Evolutionary conservation across 768 basidiomycete genomes (phyloP), one percentile per base, ranked within the genome.

Genomic region (Amanita muscaria): DNA sequence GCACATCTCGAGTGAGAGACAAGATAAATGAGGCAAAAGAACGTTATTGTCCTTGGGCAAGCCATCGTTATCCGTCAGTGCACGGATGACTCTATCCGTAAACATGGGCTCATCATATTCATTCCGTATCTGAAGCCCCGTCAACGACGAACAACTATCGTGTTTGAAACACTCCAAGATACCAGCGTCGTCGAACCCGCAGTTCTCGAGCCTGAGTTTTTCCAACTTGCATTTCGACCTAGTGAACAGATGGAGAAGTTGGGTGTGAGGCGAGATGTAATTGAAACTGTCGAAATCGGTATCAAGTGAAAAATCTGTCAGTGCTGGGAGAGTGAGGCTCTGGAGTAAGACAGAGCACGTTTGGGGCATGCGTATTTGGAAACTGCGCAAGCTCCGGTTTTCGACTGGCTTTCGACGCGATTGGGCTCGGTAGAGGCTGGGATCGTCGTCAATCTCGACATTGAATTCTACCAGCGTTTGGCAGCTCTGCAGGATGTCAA

Each of bases 191-290:
- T 31, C 19, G 16, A n/a, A n/a, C n/a, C n/a, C n/a, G n/a, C n/a
- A n/a, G n/a, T n/a, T n/a, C n/a, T n/a, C n/a, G n/a, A n/a, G n/a
- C n/a, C n/a, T n/a, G n/a, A n/a, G n/a, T n/a, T n/a, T n/a, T n/a
- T n/a, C n/a, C n/a, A n/a, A n/a, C 23, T 36, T 34, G 25, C 42
- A 44, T 44, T 44, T 25, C 15, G 42, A 44, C 16, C 33, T 18
- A 19, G 16, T 36, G 30, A 43, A 34, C n/a, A 43, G 18, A 11
- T 24, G 30, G 12, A 33, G n/a, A 11, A 43, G 30, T 8, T 33
- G 10, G 14, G 32, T 16, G 30, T 33, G 42, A 10, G 12, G 2
- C 6, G 14, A 14, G 16, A 12, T 21, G 5, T 11, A 21, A 21
- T 8, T 36, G 9, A 16, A 29, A 23, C 23, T 18, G 7, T n/a